These are phyloP conservation scores for Colletotrichum sp. DNA, from an alignment of 2,329 filamentous ascomycete species.

Conservation along the genomic window DNA sequence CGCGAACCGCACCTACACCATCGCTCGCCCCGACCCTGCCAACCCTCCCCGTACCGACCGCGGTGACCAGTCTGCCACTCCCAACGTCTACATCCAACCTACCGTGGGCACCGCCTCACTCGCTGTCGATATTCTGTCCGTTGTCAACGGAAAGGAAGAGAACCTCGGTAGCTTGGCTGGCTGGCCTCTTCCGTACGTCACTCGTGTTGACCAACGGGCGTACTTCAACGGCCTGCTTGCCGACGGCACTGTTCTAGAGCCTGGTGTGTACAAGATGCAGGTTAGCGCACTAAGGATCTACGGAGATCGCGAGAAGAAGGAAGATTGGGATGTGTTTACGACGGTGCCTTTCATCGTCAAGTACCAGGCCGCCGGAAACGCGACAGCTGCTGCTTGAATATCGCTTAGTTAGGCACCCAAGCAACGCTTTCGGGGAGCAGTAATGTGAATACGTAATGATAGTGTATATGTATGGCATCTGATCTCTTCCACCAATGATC, in stretches of 20 bases:
- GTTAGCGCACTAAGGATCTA: conserved; percentile 57
- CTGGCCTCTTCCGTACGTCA: neutral
- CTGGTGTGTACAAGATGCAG: conserved; percentile 54
- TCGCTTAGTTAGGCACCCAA: accelerated
- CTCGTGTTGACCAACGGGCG: neutral
- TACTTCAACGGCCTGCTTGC: conserved; percentile 52
- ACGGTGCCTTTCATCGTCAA: conserved; percentile 22
- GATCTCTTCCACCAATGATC: neutral
- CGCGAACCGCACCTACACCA: conserved; percentile 42
- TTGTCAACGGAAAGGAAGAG: conserved; percentile 29
- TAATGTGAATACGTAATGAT: neutral
- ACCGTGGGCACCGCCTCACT: conserved; percentile 51
- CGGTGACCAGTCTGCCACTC: conserved; percentile 31
- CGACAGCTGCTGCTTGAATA: neutral
- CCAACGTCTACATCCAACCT: conserved; percentile 43
- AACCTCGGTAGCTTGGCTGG: conserved; percentile 21
- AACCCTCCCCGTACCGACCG: conserved; percentile 26
- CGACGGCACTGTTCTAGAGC: conserved; percentile 50
- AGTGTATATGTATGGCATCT: neutral
- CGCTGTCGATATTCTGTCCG: conserved; percentile 47
- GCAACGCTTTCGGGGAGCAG: accelerated
- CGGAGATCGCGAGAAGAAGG: conserved; percentile 40
- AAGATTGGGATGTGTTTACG: conserved; percentile 27
- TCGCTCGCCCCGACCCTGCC: conserved; percentile 44
- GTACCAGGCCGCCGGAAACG: neutral